These are phyloP conservation scores for Colletotrichum liriopes DNA, from an alignment of 2,329 filamentous ascomycete species.

Conservation along the genomic window DNA sequence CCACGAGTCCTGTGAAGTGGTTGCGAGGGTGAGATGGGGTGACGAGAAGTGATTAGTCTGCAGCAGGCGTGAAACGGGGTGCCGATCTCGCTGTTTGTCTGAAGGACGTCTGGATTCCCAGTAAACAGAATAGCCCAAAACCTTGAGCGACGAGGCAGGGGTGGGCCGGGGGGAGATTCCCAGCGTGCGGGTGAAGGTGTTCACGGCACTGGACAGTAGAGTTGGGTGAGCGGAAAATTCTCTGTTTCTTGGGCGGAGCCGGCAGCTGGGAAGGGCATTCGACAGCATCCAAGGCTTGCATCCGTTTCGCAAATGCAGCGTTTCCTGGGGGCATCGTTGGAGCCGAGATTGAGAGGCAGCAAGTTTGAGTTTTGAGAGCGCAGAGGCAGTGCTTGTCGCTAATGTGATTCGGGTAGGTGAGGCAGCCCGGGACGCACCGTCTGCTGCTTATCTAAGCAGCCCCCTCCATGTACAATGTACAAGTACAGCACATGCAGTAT, in stretches of 20 bases:
- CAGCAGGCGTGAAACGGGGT: conserved; percentile 39
- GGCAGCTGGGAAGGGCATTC: conserved; percentile 3
- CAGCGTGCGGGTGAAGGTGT: neutral
- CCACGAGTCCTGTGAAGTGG: conserved; percentile 19
- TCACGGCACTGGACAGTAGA: conserved; percentile 11
- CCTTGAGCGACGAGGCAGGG: conserved; percentile 10
- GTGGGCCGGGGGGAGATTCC: neutral
- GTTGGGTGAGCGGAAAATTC: conserved; percentile 10
- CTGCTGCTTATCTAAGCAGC: neutral
- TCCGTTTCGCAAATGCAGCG: conserved; percentile 22
- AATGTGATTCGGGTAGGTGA: conserved; percentile 20
- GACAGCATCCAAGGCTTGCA: conserved; percentile 30
- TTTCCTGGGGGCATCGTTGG: conserved; percentile 31
- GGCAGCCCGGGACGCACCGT: neutral
- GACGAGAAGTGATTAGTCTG: conserved; percentile 31
- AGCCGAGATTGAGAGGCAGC: conserved; percentile 14
- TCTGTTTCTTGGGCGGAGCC: conserved; percentile 18
- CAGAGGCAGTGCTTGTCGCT: conserved; percentile 13
- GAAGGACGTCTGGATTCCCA: conserved; percentile 26
- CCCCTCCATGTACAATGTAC: neutral
- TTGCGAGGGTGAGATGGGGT: neutral
- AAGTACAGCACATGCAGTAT: neutral
- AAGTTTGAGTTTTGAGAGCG: conserved; percentile 28
- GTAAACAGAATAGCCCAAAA: conserved; percentile 19
- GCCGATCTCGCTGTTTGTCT: conserved; percentile 29